These are phyloP conservation scores for Diaporthe citriasiana DNA, from an alignment of 2,329 filamentous ascomycete genomes.

Conservation along the genomic window DNA sequence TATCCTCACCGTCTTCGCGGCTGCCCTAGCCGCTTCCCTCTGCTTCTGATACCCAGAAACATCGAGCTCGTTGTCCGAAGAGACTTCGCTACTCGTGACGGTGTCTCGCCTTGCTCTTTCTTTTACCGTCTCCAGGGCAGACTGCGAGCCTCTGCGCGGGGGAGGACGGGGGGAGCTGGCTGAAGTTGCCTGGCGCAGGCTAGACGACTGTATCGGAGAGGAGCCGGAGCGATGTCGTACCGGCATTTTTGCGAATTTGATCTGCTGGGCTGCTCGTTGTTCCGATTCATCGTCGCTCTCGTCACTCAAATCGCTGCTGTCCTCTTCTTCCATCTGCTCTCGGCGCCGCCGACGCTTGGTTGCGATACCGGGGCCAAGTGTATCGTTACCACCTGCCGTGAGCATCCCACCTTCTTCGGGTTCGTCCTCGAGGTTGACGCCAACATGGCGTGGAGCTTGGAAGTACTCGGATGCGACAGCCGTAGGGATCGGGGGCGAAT, in stretches of 20 bases:
- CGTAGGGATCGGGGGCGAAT: constrained; percentile 88
- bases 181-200: constrained; percentile 67
- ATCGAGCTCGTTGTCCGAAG: constrained; percentile 85
- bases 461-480: constrained; percentile 88
- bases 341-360: constrained; percentile 76
- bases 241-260: constrained; percentile 97
- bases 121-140: constrained; percentile 77
- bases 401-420: constrained; percentile 81
- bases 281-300: constrained; percentile 86
- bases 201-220: constrained; percentile 82
- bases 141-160: constrained; percentile 77
- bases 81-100: constrained; percentile 85
- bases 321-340: constrained; percentile 86
- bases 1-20: constrained; percentile 66
- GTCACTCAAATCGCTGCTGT: constrained; percentile 87
- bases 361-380: constrained; percentile 75
- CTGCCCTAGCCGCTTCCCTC: constrained; percentile 71
- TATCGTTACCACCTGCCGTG: constrained; percentile 76
- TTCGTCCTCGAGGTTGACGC: constrained; percentile 77
- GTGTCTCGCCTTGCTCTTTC: constrained; percentile 80
- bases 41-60: constrained; percentile 75
- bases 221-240: constrained; percentile 88
- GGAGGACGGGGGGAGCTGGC: constrained; percentile 63
- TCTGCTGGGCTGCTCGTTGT: constrained; percentile 83
- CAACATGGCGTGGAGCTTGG: constrained; percentile 75